phyloP scores from a whole-genome alignment of 768 basidiomycete genomes.

The Leucosporidium yakuticum region DNA sequence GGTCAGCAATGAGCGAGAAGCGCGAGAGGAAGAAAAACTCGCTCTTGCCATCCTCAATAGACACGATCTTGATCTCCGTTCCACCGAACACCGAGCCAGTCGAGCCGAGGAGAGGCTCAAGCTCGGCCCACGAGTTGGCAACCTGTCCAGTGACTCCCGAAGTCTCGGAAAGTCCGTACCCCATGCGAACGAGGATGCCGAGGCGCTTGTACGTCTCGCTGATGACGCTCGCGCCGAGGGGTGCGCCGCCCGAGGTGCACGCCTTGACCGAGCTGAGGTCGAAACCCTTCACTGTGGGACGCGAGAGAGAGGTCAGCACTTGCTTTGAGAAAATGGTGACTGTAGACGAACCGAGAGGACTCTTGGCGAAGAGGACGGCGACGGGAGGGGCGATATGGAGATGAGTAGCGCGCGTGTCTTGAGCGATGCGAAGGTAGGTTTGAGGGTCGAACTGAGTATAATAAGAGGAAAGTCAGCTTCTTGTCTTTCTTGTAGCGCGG shows the following conservation, averaged over 20 bases:
- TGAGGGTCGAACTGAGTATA: conserved; percentile 35
- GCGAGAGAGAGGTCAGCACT: background rate
- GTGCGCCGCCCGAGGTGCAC: conserved; percentile 39
- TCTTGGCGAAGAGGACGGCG: conserved; percentile 40
- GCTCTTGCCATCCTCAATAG: conserved; percentile 22
- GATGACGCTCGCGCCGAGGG: conserved; percentile 36
- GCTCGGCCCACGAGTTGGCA: conserved; percentile 32
- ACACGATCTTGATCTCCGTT: conserved; percentile 29
- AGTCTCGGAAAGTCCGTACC: conserved; percentile 39
- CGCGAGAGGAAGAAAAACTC: background rate
- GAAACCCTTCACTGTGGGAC: conserved; percentile 28
- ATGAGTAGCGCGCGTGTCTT: conserved; percentile 37
- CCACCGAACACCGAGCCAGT: conserved; percentile 24
- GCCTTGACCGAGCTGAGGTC: conserved; percentile 37
- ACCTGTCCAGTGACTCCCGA: conserved; percentile 32
- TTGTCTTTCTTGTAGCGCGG: no score
- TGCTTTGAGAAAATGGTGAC: no score
- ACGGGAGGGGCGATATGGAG: conserved; percentile 41
- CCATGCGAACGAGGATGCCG: conserved; percentile 37
- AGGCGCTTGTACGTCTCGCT: conserved; percentile 36
- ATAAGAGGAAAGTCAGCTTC: background rate
- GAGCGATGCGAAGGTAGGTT: conserved; percentile 36
- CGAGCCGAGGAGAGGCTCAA: conserved; percentile 31
- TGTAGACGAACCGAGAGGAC: conserved; percentile 24
- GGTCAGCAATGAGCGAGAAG: background rate